Evolutionary conservation across 177 flowering plant species (phyloP).

Genomic region (Tripterygium wilfordii): DNA sequence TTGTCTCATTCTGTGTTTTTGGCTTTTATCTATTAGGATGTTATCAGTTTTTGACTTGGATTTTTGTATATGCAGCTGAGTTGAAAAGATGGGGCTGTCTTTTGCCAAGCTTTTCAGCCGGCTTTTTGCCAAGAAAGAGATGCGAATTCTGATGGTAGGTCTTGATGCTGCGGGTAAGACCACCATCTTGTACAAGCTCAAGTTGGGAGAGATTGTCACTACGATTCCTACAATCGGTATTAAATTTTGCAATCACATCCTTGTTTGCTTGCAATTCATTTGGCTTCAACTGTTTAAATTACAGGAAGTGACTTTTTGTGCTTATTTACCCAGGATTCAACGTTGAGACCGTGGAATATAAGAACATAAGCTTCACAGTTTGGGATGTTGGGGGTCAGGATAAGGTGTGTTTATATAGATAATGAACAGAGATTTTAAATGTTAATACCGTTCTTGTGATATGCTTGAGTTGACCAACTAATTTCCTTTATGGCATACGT

Average conservation of each 20-base stretch:
- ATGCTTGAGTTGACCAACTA: too few species aligned
- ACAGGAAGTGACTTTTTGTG: too few species aligned
- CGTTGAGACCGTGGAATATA: slow-evolving; percentile 88
- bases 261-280: too few species aligned
- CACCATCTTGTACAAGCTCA: slow-evolving; percentile 79
- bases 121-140: slow-evolving; percentile 75
- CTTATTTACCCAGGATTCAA: slow-evolving; percentile 52
- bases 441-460: too few species aligned
- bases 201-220: slow-evolving; percentile 77
- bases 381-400: slow-evolving; percentile 95
- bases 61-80: not conserved
- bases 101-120: slow-evolving; percentile 72
- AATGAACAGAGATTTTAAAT: too few species aligned
- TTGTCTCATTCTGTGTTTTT: not conserved
- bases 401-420: slow-evolving; percentile 61
- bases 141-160: too few species aligned
- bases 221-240: slow-evolving; percentile 85
- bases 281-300: too few species aligned
- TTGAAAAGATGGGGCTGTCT: slow-evolving; percentile 59
- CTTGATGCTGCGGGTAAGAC: too few species aligned
- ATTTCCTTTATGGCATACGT: too few species aligned
- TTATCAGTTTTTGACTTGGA: not conserved
- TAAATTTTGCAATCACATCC: too few species aligned
- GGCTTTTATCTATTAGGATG: not conserved
- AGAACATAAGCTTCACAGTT: slow-evolving; percentile 85